Evolutionary conservation across 2,329 filamentous ascomycete species (phyloP), one percentile per base, ranked within the genome.

Genomic region (Arthrobotrys entomopaga): DNA sequence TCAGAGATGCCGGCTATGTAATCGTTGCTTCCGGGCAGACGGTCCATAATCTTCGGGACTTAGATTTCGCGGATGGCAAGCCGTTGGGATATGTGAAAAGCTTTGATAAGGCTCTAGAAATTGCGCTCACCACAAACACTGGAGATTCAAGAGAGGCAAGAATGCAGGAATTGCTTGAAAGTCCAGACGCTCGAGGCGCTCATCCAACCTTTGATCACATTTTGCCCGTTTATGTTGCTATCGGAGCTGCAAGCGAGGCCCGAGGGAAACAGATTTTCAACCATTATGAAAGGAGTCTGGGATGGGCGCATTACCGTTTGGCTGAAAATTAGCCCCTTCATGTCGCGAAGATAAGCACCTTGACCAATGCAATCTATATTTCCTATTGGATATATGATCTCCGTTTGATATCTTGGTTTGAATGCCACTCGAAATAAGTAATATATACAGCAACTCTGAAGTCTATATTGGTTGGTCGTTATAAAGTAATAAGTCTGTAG

Each of bases 11-110:
- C 63, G 87, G 87, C 16, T 84, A 92, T 59, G 83, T 90, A 56
- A 88, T 93, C 71, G 86, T 93, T 52, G 87, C 86, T 22, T 89
- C 89, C 0, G 90, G 90, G 10, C 92, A 92, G 89, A 89, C 89
- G 0, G 90, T 91, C 20, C 89, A 91, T 78, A 91, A 91, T 77
- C 82, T 91, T 40, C 83, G 86, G 57, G 77, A 76, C 16, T 82
- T 83, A 77, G 80, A 82, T 13, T 82, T 83, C 77, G 83, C 83
- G 6, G 81, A 83, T 52, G 81, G 82, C 10, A 78, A 77, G 8
- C 85, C 86, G 0, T 75, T 88, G 77, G 85, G 87, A 10, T 89
- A 89, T 78, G 81, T 86, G 0, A 83, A 84, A 40, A 86, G 84
- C 59, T 93, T 92, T 77, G 87, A 94, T 76, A 84, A 88, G 52